Base-by-base conservation (phyloP, 2,329 filamentous ascomycete species). In the Neonectria magnoliae region DNA sequence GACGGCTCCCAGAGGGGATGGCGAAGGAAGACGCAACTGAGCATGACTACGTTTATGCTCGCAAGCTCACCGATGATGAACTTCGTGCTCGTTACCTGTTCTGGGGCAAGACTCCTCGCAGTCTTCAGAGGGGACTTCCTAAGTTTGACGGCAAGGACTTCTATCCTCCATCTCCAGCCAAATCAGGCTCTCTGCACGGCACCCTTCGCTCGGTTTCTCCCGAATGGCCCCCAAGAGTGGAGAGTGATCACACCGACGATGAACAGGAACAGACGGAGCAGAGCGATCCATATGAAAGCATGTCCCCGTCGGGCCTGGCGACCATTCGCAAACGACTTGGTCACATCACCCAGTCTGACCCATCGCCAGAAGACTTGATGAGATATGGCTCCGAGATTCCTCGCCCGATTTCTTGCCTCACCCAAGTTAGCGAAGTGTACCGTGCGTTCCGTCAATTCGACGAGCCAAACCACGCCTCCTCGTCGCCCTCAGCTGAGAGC, bases 121-220 rank as follows among this genome's bases (percentile, higher is more conserved):
- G 83, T 67, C 80, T 81, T 13, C 80, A 84, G 53, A 81, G 79
- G 36, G 85, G 87, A 2, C 78, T 90, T 44, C 88, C 88, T 36
- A 90, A 88, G 74, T 91, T 88, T 69, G 88, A 90, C 68, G 88
- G 88, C 25, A 89, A 88, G 73, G 83, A 90, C 73, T 90, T 90
- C 69, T 90, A 89, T 66, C 86, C 84, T 31, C 78, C 86, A 3
- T 89, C 87, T 0, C 85, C 86, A 1, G 74, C 76, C 66, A 86
- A 85, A 72, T 71, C 76, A 36, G 66, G 64, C 31, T 67, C 68
- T 10, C 25, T 25, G 25, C 25, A 25, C 6, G 25, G 25, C 25
- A 64, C 61, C 33, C 31, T 20, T 33, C 51, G 48, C 25, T 53
- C 60, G 38, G 5, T 31, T 11, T n/a, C 36, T 8, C 55, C 44